Conservation (phyloP, 2,329 filamentous ascomycete species). For the Lachnellula arida region DNA sequence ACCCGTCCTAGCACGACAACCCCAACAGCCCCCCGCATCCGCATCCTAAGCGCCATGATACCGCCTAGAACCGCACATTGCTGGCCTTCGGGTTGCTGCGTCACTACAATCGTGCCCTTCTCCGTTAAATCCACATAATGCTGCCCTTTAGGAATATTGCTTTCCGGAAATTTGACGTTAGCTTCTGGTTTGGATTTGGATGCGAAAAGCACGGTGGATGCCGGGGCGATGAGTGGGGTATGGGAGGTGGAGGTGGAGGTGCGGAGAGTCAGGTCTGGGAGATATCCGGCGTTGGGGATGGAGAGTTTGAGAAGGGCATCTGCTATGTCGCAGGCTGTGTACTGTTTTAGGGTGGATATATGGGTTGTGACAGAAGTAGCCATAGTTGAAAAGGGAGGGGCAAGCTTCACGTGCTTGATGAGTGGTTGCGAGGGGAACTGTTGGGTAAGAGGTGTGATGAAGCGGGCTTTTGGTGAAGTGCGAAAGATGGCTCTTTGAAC, state of each 20-base stretch:
- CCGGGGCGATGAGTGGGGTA: conserved; percentile 37
- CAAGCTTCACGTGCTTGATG: background rate
- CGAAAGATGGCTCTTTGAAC: no score
- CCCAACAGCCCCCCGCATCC: conserved; percentile 52
- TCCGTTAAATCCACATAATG: conserved; percentile 67
- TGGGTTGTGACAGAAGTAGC: conserved; percentile 6
- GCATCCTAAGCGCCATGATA: conserved; percentile 69
- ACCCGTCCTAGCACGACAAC: conserved; percentile 65
- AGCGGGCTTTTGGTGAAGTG: no score
- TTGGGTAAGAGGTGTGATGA: background rate
- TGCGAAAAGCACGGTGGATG: conserved; percentile 57
- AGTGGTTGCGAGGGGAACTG: background rate
- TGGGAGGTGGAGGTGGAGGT: conserved; percentile 17
- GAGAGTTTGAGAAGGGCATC: conserved; percentile 69
- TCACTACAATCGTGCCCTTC: conserved; percentile 56
- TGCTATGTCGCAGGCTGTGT: conserved; percentile 56
- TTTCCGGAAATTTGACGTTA: conserved; percentile 9
- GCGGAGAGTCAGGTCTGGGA: conserved; percentile 50
- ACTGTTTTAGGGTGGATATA: conserved; percentile 28
- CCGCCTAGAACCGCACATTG: conserved; percentile 70
- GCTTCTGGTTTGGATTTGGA: conserved; percentile 47
- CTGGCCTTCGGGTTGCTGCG: conserved; percentile 61
- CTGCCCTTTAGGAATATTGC: conserved; percentile 52
- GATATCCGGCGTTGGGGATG: conserved; percentile 60
- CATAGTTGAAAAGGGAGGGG: background rate